Base-by-base conservation (phyloP, 805 yeast species). In the Yamadazyma olivae region DNA sequence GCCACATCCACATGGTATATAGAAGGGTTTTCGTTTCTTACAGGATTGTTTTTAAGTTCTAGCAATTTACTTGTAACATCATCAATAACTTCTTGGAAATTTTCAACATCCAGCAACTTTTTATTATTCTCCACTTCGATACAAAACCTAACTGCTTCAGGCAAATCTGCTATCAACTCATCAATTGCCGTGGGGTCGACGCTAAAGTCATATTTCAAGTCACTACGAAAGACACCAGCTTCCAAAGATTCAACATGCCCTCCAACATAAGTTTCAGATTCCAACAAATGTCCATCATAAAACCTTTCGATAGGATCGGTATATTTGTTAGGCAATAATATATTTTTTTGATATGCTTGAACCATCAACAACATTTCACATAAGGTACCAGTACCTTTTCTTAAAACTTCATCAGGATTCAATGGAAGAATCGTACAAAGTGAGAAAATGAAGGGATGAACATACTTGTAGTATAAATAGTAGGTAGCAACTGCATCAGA, bases 401-500 rank as follows among this genome's bases (percentile, higher is more conserved):
- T 70, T 38, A 93, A 67, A 16, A 87, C 91, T 58, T 95, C 99
- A 61, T 93, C 99, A 0, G 99, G 99, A 50, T 90, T 88, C 49
- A 93, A 67, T 0, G 99, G 99, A 61, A 93, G 79, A 56, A 93
- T 95, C 9, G 95, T 89, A 60, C 98, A 90, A 40, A 93, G 77
- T 2, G 99, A 93, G 54, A 93, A 89, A 48, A 93, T 83, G 64
- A 93, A 93, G 1, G 98, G 98, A 59, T 90, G 98, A 35, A 93
- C 96, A 55, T 93, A 95, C 61, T 93, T 93, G 79, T 84, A 90
- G 66, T 90, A 93, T 30, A 93, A 68, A 59, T 93, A 93, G 56
- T 90, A 93, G 0, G 99, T 93, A 4, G 99, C 99, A 26, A 95
- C 99, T 9, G 99, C 99, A 71, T 93, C 99, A 39, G 99, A 95